Evolutionary conservation across 345 rosid species (phyloP).

Genomic region (Atalantia buxifolia): DNA sequence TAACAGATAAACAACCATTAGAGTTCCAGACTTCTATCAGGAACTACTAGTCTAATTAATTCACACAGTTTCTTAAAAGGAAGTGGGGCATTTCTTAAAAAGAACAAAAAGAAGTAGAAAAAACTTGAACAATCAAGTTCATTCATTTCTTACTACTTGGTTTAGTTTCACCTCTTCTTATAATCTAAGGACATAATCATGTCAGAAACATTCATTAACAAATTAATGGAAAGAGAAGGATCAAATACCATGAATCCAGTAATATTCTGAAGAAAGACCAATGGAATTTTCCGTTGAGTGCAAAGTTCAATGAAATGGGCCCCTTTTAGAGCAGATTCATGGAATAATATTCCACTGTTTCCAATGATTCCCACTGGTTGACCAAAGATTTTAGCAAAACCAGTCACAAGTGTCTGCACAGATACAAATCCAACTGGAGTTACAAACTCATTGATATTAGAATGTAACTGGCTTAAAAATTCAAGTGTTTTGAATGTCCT

Average conservation of each 20-base stretch:
- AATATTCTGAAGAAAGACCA: constrained; percentile 90
- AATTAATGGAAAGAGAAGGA: neutral
- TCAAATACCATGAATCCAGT: constrained; percentile 87
- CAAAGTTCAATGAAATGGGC: constrained; percentile 93
- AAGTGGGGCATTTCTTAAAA: neutral
- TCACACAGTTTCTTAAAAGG: neutral
- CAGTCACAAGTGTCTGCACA: constrained; percentile 88
- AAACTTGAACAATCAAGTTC: neutral
- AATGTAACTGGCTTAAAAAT: neutral
- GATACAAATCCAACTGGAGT: constrained; percentile 17
- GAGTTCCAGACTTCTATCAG: neutral
- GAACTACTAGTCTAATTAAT: neutral
- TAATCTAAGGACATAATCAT: neutral
- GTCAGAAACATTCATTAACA: neutral
- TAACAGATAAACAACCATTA: constrained; percentile 18
- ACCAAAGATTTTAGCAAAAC: constrained; percentile 77
- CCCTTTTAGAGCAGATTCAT: constrained; percentile 96
- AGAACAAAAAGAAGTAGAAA: neutral
- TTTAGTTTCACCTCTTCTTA: neutral
- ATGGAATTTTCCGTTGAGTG: constrained; percentile 81
- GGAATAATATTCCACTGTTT: constrained; percentile 87
- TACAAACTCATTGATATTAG: constrained; percentile 3
- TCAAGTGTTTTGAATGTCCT: constrained; percentile 39
- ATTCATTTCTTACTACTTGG: neutral
- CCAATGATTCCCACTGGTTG: constrained; percentile 90